Evolutionary conservation across 106 monocot species (phyloP), one percentile per base, ranked within the genome.

Genomic region (Iris macrosiphon): DNA sequence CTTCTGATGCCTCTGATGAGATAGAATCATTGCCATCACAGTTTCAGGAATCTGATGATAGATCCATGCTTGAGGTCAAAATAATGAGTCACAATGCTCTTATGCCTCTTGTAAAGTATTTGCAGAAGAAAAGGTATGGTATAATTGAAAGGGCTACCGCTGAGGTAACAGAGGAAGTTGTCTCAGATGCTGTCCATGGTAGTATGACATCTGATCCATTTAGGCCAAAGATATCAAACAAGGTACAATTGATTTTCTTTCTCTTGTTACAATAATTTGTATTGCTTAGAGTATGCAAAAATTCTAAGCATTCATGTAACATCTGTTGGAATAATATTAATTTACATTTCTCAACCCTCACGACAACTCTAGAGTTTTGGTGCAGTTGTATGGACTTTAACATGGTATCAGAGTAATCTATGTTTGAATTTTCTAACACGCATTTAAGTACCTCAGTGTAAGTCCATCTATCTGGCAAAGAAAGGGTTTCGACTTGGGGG

Each of bases 151-250:
- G 77, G 70, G 98, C 91, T 43, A 84, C 81, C 19, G 81, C 91
- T 60, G 98, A 99, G 68, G 73, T 99, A 52, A 91, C 98, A 23
- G 87, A 99, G 38, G 98, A 91, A 57, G 87, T 99, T 56, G 91
- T 96, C 43, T 75, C 69, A 45, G 82, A 79, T 74, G 93, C 77
- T 63, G 87, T 93, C 45, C 85, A 82, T 23, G 71, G 70, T 23
- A 75, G 71, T 47, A 38, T 52, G 21, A 67, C 63, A 40, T 75
- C 80, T 55, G 80, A 78, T 24, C 45, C 69, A 23, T 75, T 69
- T 66, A 78, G 62, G 45, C 45, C 80, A 55, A 99, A 79, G 73
- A 56, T 40, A 34, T 64, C 68, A 52, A 60, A 19, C 38, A 99
- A 99, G 83, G 98, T 99, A 61, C 8, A 9, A 8, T 22, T 28